Conservation (phyloP, 2,329 filamentous ascomycete species). For the Cyphellophora attinorum region DNA sequence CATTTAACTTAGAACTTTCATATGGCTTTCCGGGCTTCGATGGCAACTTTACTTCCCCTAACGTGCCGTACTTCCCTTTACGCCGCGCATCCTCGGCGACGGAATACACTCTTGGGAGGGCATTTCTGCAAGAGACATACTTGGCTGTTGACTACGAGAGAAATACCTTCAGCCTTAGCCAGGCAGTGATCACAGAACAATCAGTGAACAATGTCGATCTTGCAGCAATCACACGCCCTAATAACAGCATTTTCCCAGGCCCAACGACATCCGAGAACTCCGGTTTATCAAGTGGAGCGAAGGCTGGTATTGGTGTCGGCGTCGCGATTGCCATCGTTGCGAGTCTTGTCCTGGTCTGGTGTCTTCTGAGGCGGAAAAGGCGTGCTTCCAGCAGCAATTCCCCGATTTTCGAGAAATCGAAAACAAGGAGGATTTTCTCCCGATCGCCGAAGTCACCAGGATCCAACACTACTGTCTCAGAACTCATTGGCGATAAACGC, state of each 20-base stretch:
- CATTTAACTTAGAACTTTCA: slow-evolving; percentile 28
- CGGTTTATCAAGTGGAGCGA: slow-evolving; percentile 20
- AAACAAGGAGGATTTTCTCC: slow-evolving; percentile 8
- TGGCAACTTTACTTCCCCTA: slow-evolving; percentile 16
- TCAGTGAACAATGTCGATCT: slow-evolving; percentile 46
- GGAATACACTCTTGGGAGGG: slow-evolving; percentile 29
- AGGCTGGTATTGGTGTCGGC: slow-evolving; percentile 21
- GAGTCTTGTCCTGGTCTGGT: slow-evolving; percentile 13
- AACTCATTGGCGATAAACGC: slow-evolving; percentile 19
- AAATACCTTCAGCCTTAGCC: slow-evolving; percentile 25
- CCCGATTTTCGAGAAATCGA: slow-evolving; percentile 8
- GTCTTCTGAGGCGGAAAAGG: slow-evolving; percentile 9
- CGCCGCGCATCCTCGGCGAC: slow-evolving; percentile 24
- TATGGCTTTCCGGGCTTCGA: slow-evolving; percentile 25
- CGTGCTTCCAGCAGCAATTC: slow-evolving; percentile 1
- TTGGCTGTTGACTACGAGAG: slow-evolving; percentile 28
- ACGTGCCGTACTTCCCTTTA: slow-evolving; percentile 29
- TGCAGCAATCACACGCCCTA: slow-evolving; percentile 16
- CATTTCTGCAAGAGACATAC: slow-evolving; percentile 33
- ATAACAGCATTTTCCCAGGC: slow-evolving; percentile 13
- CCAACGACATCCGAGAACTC: slow-evolving; percentile 2
- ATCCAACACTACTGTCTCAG: slow-evolving; percentile 15
- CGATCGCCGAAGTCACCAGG: slow-evolving; percentile 8
- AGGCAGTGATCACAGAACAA: slow-evolving; percentile 22
- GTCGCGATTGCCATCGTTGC: slow-evolving; percentile 13